Evolutionary conservation across 768 basidiomycete species (phyloP).

Genomic region (Termitomyces sp.): DNA sequence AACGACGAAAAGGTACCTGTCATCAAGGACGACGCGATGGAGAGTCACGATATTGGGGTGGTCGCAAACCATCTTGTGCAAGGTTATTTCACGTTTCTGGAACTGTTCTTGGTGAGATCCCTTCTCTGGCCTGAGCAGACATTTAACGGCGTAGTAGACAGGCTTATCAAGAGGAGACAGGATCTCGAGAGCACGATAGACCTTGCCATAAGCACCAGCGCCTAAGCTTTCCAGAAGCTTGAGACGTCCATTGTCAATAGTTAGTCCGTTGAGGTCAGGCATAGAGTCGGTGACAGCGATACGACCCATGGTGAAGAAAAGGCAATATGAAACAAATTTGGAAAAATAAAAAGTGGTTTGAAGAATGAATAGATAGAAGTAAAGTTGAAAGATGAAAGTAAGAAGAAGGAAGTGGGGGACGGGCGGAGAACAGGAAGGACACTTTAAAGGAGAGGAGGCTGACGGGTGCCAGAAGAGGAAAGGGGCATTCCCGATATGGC

Average conservation of each 20-base stretch:
- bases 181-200: slow-evolving; percentile 65
- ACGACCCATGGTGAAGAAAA: slow-evolving; percentile 33
- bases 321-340: slow-evolving; percentile 14
- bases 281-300: slow-evolving; percentile 34
- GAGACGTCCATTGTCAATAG: slow-evolving; percentile 56
- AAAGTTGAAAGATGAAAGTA: slow-evolving; percentile 8
- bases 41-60: slow-evolving; percentile 68
- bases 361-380: slow-evolving; percentile 9
- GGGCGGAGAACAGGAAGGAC: neutral
- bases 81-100: slow-evolving; percentile 66
- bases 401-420: slow-evolving; percentile 7
- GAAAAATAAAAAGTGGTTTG: slow-evolving; percentile 12
- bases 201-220: slow-evolving; percentile 71
- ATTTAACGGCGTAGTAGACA: slow-evolving; percentile 68
- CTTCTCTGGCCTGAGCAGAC: slow-evolving; percentile 54
- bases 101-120: slow-evolving; percentile 50
- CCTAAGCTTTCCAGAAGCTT: slow-evolving; percentile 61
- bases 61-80: slow-evolving; percentile 45
- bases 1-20: slow-evolving; percentile 60
- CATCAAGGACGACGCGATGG: slow-evolving; percentile 57
- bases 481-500: slow-evolving; percentile 1
- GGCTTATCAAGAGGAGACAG: slow-evolving; percentile 30
- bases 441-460: slow-evolving; percentile 12
- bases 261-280: slow-evolving; percentile 46
- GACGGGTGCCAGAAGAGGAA: slow-evolving; percentile 6